A percentile compares a stretch with the other conserved stretches of the same genome.
These are phyloP conservation scores for Pichia exigua DNA, from an alignment of 805 yeast species.

Conservation along the genomic window DNA sequence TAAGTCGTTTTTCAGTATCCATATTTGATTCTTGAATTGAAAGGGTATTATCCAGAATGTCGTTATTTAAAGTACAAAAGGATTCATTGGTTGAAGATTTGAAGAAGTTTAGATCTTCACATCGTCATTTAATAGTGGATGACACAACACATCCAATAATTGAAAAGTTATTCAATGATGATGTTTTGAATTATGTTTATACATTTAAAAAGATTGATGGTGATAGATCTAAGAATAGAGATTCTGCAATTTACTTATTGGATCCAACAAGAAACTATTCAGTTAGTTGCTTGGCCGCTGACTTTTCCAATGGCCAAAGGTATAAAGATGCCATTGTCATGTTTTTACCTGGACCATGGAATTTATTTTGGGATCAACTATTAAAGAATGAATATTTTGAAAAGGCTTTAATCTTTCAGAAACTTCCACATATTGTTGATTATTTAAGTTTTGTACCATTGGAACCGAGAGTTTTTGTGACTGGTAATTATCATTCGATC, in stretches of 20 bases:
- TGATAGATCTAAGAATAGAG: constrained; percentile 23
- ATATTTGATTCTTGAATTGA: not conserved
- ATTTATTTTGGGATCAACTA: constrained; percentile 17
- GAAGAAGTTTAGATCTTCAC: constrained; percentile 14
- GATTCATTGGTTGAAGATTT: constrained; percentile 14
- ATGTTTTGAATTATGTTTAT: constrained; percentile 24
- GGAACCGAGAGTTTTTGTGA: constrained; percentile 65
- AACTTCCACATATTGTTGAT: constrained; percentile 24
- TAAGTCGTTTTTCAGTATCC: not conserved
- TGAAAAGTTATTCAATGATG: constrained; percentile 20
- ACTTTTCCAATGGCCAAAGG: constrained; percentile 58
- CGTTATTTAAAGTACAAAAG: constrained; percentile 22
- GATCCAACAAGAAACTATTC: constrained; percentile 57
- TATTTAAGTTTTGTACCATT: constrained; percentile 50
- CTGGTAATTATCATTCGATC: constrained; percentile 52
- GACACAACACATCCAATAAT: constrained; percentile 22
- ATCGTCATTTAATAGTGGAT: constrained; percentile 26
- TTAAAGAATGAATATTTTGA: constrained; percentile 8
- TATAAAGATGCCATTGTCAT: constrained; percentile 64
- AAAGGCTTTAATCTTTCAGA: not conserved
- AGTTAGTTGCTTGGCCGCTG: constrained; percentile 71
- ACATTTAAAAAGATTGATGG: constrained; percentile 26
- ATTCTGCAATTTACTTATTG: constrained; percentile 71
- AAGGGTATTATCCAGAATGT: constrained; percentile 12
- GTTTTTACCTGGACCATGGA: constrained; percentile 53